These are phyloP conservation scores for Leccinellum rugosiceps DNA, from an alignment of 768 basidiomycete species.

Conservation along the genomic window DNA sequence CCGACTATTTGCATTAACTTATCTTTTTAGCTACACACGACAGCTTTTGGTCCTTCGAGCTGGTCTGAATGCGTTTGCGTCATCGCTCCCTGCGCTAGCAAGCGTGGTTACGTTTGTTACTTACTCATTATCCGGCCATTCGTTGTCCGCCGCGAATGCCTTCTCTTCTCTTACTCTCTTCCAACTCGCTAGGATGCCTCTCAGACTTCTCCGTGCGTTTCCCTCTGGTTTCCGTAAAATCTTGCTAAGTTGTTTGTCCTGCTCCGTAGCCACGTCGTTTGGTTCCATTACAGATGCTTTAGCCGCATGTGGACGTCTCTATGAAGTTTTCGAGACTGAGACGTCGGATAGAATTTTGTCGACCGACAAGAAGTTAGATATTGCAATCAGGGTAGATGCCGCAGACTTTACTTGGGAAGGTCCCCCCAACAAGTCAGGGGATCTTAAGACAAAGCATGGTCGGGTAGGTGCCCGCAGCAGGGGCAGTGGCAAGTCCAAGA, in stretches of 20 bases:
- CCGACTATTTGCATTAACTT: neutral
- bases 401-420: constrained; percentile 89
- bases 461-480: constrained; percentile 1
- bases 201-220: constrained; percentile 62
- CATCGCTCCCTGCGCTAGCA: constrained; percentile 74
- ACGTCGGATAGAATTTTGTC: constrained; percentile 55
- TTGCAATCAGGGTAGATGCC: constrained; percentile 62
- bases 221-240: neutral
- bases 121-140: constrained; percentile 71
- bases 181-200: constrained; percentile 75
- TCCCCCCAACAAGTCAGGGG: constrained; percentile 53
- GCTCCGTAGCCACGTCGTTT: constrained; percentile 56
- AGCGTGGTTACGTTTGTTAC: constrained; percentile 75
- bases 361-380: constrained; percentile 51
- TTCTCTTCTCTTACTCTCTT: constrained; percentile 51
- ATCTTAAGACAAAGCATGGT: constrained; percentile 13
- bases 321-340: constrained; percentile 84
- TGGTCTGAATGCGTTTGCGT: constrained; percentile 62
- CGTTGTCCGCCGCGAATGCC: constrained; percentile 64
- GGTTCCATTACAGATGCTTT: constrained; percentile 81
- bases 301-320: constrained; percentile 75
- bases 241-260: neutral
- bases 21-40: constrained; percentile 51
- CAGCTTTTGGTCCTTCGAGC: constrained; percentile 63
- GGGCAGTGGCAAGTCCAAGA: constrained; percentile 11